Evolutionary conservation across 2,329 filamentous ascomycete species (phyloP).

Genomic region (Elsinoe necatrix): DNA sequence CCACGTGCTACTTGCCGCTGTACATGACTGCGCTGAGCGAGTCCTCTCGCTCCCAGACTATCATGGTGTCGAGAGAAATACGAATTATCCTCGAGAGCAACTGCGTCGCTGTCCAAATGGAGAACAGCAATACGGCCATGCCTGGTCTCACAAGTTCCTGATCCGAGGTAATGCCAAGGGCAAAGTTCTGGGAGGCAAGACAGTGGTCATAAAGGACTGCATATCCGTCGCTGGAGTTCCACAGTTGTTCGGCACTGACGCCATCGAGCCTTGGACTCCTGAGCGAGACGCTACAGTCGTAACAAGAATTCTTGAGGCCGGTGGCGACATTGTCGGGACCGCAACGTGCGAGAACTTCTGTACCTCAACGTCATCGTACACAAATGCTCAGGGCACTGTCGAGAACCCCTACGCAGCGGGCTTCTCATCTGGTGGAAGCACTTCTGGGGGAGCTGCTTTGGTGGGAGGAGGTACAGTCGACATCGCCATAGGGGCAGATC

Average conservation of each 20-base stretch:
- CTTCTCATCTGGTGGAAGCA: constrained; percentile 43
- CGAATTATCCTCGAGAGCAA: constrained; percentile 39
- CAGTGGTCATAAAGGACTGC: constrained; percentile 47
- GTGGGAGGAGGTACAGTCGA: constrained; percentile 35
- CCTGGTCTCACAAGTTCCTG: constrained; percentile 45
- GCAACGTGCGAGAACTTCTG: constrained; percentile 49
- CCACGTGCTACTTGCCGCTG: constrained; percentile 41
- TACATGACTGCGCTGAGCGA: constrained; percentile 44
- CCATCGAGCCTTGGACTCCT: constrained; percentile 40
- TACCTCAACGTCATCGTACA: constrained; percentile 40
- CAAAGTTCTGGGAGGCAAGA: constrained; percentile 36
- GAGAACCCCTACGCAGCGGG: constrained; percentile 39
- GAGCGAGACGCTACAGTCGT: constrained; percentile 40
- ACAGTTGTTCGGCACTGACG: constrained; percentile 45
- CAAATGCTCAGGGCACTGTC: constrained; percentile 27
- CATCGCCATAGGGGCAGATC: constrained; percentile 33
- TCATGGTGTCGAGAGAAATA: constrained; percentile 34
- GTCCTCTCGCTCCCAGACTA: constrained; percentile 42
- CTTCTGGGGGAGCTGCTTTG: constrained; percentile 36
- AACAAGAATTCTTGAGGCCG: constrained; percentile 43
- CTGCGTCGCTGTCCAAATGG: constrained; percentile 31
- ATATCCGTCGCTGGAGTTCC: constrained; percentile 48
- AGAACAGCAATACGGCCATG: constrained; percentile 41
- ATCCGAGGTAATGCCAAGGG: constrained; percentile 31
- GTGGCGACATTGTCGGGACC: constrained; percentile 44